Conservation (phyloP, 495 filamentous ascomycete genomes). For the Articulospora tetracladia region DNA sequence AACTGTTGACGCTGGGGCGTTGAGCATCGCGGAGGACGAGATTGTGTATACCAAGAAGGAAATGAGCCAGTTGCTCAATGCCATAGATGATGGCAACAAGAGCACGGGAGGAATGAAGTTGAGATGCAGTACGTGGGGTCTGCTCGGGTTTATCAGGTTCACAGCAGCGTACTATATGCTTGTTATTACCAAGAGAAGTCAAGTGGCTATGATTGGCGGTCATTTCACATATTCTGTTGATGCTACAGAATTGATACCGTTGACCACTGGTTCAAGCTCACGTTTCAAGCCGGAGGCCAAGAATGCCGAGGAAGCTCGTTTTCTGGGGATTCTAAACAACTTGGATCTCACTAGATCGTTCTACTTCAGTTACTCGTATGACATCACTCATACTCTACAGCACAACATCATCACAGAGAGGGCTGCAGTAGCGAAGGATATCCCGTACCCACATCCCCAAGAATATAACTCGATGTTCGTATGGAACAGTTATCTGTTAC, state of each 20-base stretch:
- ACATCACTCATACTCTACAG: constrained; percentile 89
- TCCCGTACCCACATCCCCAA: constrained; percentile 48
- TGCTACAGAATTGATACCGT: constrained; percentile 86
- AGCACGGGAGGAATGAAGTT: constrained; percentile 86
- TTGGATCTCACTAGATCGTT: constrained; percentile 87
- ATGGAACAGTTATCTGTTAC: constrained; percentile 89
- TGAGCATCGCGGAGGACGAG: constrained; percentile 87
- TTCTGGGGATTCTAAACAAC: constrained; percentile 83
- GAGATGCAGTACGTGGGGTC: constrained; percentile 86
- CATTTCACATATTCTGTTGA: constrained; percentile 96
- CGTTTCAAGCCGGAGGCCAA: constrained; percentile 68
- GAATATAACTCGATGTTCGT: constrained; percentile 95
- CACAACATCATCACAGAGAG: constrained; percentile 87
- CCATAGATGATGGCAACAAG: constrained; percentile 95
- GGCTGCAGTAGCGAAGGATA: constrained; percentile 59
- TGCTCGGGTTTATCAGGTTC: constrained; percentile 92
- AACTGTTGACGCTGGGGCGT: constrained; percentile 73
- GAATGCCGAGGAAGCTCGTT: constrained; percentile 86
- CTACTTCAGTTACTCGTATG: constrained; percentile 98
- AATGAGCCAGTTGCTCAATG: constrained; percentile 87
- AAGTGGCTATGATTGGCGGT: constrained; percentile 92
- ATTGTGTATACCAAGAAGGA: constrained; percentile 90
- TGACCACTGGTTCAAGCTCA: constrained; percentile 57
- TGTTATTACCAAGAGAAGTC: constrained; percentile 90
- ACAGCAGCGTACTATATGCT: constrained; percentile 98